These are phyloP conservation scores for Tetrahymena thermophila DNA, from an alignment of 73 alveolate species.

Conservation along the genomic window DNA sequence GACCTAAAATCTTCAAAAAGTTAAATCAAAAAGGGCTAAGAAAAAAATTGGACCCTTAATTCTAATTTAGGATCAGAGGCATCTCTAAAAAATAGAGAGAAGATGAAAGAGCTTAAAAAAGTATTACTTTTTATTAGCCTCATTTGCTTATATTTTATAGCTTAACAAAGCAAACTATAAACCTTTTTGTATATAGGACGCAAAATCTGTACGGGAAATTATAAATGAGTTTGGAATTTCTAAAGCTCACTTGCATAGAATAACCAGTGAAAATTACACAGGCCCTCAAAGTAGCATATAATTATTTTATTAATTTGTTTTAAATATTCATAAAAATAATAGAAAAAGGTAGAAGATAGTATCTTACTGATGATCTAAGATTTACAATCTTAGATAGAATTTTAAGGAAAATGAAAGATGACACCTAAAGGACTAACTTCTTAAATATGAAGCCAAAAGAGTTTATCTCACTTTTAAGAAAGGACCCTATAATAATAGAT, in stretches of 20 bases:
- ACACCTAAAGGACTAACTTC: too few relatives aligned
- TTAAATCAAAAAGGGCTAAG: neutral
- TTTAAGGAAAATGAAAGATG: too few relatives aligned
- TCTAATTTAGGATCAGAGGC: neutral
- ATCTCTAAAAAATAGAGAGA: neutral
- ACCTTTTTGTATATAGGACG: too few relatives aligned
- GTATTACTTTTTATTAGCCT: too few relatives aligned
- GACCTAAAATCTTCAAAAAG: neutral
- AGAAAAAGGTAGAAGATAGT: neutral
- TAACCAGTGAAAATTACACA: neutral
- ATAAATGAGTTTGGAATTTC: neutral
- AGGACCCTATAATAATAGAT: neutral
- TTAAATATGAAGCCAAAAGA: neutral
- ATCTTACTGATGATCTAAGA: too few relatives aligned
- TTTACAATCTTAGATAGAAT: too few relatives aligned
- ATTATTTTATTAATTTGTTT: too few relatives aligned
- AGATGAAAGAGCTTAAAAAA: too few relatives aligned
- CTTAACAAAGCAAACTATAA: too few relatives aligned
- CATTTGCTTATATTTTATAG: too few relatives aligned
- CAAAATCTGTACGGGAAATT: too few relatives aligned
- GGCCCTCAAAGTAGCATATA: neutral
- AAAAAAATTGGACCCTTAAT: neutral
- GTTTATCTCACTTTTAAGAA: neutral
- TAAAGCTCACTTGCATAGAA: neutral
- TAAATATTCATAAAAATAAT: too few relatives aligned